These are phyloP conservation scores for Crithidia sp. DNA, from an alignment of 208 protist species.

Conservation along the genomic window DNA sequence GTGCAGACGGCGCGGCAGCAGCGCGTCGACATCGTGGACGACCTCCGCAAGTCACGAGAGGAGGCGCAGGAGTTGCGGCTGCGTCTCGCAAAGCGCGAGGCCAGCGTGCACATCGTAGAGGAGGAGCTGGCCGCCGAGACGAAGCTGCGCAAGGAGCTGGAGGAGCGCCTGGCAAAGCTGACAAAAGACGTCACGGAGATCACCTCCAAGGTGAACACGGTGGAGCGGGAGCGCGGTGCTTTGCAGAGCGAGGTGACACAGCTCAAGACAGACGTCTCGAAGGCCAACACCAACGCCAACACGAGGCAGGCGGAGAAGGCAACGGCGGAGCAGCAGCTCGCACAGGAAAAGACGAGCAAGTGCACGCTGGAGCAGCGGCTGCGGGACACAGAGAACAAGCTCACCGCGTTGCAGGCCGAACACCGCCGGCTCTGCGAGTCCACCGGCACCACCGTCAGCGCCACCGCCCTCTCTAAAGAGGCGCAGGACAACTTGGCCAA, in stretches of 20 bases:
- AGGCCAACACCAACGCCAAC: slow-evolving; percentile 43
- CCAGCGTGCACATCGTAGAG: slow-evolving; percentile 45
- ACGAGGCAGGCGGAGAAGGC: slow-evolving; percentile 53
- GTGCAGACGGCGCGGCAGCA: slow-evolving; percentile 26
- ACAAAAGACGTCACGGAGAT: slow-evolving; percentile 59
- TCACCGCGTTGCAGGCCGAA: slow-evolving; percentile 57
- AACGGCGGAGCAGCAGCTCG: slow-evolving; percentile 51
- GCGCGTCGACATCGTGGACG: slow-evolving; percentile 33
- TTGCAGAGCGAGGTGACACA: slow-evolving; percentile 54
- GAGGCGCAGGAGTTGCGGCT: slow-evolving; percentile 82
- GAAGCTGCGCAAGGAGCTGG: slow-evolving; percentile 47
- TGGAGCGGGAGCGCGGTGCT: slow-evolving; percentile 44
- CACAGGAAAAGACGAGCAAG: slow-evolving; percentile 46
- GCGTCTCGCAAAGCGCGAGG: slow-evolving; percentile 42
- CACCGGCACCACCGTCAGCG: slow-evolving; percentile 30
- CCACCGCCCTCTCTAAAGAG: slow-evolving; percentile 20
- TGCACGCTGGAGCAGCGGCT: slow-evolving; percentile 68
- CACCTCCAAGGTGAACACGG: slow-evolving; percentile 34
- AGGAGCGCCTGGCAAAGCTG: slow-evolving; percentile 49
- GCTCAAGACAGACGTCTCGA: slow-evolving; percentile 45
- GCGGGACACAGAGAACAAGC: slow-evolving; percentile 51
- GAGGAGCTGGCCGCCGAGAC: slow-evolving; percentile 40
- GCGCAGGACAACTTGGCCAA: slow-evolving; percentile 39
- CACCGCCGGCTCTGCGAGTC: slow-evolving; percentile 56
- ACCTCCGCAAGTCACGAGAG: slow-evolving; percentile 48